Percentiles rank a stretch among this genome's conserved stretches.
Evolutionary conservation across 306 rosid genomes (phyloP).

Genomic region (Erythrophleum fordii): DNA sequence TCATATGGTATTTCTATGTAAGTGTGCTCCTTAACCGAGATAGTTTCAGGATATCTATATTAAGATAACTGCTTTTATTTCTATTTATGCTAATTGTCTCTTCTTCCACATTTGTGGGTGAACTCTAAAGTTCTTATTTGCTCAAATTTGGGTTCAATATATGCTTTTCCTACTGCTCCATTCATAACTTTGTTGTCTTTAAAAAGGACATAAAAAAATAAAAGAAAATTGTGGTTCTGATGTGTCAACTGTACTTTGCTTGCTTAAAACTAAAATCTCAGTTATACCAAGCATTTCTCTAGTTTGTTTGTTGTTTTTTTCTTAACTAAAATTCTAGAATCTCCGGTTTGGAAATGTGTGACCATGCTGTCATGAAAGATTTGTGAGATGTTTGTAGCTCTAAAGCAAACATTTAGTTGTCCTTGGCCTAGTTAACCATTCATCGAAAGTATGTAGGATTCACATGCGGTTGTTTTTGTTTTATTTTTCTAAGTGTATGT

Average conservation of each 20-base stretch:
- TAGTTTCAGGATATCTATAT: too few relatives aligned
- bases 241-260: conserved; percentile 24
- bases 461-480: neutral
- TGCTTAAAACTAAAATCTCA: conserved; percentile 6
- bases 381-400: neutral
- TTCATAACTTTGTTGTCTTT: neutral
- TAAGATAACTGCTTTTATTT: too few relatives aligned
- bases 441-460: neutral
- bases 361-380: neutral
- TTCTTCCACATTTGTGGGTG: conserved; percentile 8
- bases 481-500: neutral
- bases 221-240: neutral
- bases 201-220: too few relatives aligned
- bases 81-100: neutral
- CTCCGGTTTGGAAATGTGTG: neutral
- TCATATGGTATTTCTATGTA: conserved; percentile 70
- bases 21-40: conserved; percentile 44
- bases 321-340: neutral
- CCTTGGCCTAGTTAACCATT: neutral
- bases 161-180: conserved; percentile 9
- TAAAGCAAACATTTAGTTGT: neutral
- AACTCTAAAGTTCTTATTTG: neutral
- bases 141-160: conserved; percentile 8
- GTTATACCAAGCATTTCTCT: neutral
- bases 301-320: neutral